Base-by-base conservation (phyloP, 257 asterid species). In the Scutellaria galericulata region DNA sequence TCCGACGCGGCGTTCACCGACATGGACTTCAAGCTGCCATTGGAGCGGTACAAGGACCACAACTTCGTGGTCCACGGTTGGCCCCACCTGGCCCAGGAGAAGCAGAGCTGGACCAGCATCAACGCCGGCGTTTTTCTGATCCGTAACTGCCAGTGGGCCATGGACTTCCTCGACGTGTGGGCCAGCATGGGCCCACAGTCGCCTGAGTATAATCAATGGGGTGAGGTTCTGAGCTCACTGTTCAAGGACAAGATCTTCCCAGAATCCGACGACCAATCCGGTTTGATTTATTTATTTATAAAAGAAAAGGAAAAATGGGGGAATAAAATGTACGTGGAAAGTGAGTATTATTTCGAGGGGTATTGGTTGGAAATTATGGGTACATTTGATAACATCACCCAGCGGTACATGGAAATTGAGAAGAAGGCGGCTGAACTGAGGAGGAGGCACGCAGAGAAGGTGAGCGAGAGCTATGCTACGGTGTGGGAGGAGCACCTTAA, bases 1-100 rank as follows among this genome's bases (percentile, higher is more conserved):
- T 90, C 98, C 57, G 99, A 95, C 78, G 98, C 99, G 3, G 98
- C 96, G 6, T 73, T 95, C 74, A 95, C 99, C n/a, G 99, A 95
- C 70, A 95, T 95, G 99, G 98, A 90, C 79, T 95, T 95, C 66
- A 69, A 52, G 66, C 81, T 82, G 1, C 99, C 99, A 7, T 63
- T 95, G 75, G 83, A 78, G 14, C 83, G 90, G 7, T 95, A 95
- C 89, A 80, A 71, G 62, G 74, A 22, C 35, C 83, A 85, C 55
- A 95, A 95, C 65, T 15, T 95, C 18, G 99, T 95, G 7, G 68
- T 92, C 54, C 99, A 95, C 78, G 99, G 99, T 4, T 95, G 99
- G 99, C 83, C 79, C 1, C 44, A 65, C 10, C 45, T 90, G 74
- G 79, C 90, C 54, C 72, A 77, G 64, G 87, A 86, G 76, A 58